Conservation (phyloP, 2,329 filamentous ascomycete genomes). For the Aspergillus sp. region DNA sequence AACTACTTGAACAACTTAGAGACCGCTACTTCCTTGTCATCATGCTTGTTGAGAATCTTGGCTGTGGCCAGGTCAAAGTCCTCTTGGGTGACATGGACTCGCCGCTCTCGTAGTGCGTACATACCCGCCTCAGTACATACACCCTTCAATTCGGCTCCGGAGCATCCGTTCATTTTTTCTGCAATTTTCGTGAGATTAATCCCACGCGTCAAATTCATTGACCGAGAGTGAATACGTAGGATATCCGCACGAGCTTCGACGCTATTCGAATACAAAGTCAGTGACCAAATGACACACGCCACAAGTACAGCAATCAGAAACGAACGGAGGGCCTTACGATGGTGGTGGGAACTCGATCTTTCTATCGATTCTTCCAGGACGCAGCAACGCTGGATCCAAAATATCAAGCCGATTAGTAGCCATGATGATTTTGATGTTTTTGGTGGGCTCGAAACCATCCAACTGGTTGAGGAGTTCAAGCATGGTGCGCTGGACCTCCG, state of each 20-base stretch:
- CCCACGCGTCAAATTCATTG: conserved; percentile 96
- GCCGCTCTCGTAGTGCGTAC: conserved; percentile 91
- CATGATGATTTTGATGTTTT: conserved; percentile 99
- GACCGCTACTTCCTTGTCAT: conserved; percentile 77
- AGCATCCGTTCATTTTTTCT: conserved; percentile 99
- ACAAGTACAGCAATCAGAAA: not conserved
- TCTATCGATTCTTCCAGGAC: conserved; percentile 95
- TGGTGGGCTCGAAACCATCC: conserved; percentile 97
- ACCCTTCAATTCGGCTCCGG: conserved; percentile 95
- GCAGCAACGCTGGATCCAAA: conserved; percentile 87
- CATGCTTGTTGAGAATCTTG: conserved; percentile 99
- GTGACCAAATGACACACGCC: conserved; percentile 2
- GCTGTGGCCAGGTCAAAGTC: conserved; percentile 98
- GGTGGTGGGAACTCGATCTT: conserved; percentile 99
- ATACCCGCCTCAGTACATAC: conserved; percentile 98
- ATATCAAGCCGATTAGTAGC: conserved; percentile 98
- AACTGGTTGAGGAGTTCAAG: conserved; percentile 96
- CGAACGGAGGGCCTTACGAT: conserved; percentile 51
- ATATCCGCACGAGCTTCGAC: conserved; percentile 97
- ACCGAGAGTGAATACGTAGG: conserved; percentile 92
- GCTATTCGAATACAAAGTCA: conserved; percentile 30
- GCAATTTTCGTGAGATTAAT: conserved; percentile 98
- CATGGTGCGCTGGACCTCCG: conserved; percentile 98
- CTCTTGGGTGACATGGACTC: conserved; percentile 97
- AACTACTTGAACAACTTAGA: conserved; percentile 40